These are phyloP conservation scores for Blepharisma japonicum DNA, from an alignment of 73 alveolate genomes.

Conservation along the genomic window DNA sequence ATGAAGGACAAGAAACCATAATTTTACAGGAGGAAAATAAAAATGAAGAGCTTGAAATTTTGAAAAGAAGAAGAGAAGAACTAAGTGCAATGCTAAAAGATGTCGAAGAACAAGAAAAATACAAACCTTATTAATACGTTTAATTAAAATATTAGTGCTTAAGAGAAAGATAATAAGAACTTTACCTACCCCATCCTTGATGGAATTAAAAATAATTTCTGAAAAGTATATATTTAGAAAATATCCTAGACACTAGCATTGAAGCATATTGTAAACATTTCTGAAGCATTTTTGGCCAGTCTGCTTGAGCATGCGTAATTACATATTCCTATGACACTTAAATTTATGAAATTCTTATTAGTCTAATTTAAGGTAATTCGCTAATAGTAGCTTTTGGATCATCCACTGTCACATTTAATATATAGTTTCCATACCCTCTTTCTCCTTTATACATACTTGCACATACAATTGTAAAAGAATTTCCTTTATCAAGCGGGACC, in stretches of 20 bases:
- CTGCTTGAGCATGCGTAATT: no score
- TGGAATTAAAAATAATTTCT: background rate
- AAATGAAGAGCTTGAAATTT: background rate
- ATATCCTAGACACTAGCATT: no score
- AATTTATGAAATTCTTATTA: background rate
- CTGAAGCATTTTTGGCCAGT: no score
- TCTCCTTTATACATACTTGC: slow-evolving; percentile 41
- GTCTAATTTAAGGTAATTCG: background rate
- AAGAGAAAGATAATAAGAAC: no score
- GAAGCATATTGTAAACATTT: no score
- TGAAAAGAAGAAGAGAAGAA: background rate
- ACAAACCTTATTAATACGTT: background rate
- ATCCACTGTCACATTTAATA: background rate
- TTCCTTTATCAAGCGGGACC: slow-evolving; percentile 26
- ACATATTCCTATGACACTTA: background rate
- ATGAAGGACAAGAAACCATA: no score
- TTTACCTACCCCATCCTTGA: no score
- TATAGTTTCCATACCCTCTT: slow-evolving; percentile 20
- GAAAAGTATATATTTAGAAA: background rate
- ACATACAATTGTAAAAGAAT: slow-evolving; percentile 22
- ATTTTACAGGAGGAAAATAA: no score
- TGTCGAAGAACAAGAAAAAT: background rate
- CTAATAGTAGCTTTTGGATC: slow-evolving; percentile 23
- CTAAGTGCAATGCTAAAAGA: background rate
- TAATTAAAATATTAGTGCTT: no score